A percentile compares a stretch with the other conserved stretches of the same genome.
Evolutionary conservation across 768 basidiomycete genomes (phyloP).

Genomic region (Leccinum longicurvipes): DNA sequence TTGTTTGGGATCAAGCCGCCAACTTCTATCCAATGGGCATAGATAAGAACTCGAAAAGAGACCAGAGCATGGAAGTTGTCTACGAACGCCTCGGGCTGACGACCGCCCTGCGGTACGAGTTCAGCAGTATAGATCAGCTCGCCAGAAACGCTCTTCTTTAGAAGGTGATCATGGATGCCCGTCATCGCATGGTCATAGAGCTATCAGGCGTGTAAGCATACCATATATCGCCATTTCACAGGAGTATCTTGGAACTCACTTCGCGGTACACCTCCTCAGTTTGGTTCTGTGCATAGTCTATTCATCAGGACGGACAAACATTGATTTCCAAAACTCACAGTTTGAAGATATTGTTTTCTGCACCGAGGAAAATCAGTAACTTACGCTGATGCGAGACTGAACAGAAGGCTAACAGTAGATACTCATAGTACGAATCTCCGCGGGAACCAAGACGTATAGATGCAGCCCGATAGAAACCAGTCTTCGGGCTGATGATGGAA

Average conservation of each 20-base stretch:
- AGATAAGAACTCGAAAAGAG: constrained; percentile 7
- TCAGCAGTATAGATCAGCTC: constrained; percentile 80
- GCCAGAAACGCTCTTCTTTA: constrained; percentile 57
- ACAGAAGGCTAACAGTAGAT: constrained; percentile 57
- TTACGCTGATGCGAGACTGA: background rate
- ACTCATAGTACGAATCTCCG: constrained; percentile 94
- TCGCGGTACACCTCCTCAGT: constrained; percentile 76
- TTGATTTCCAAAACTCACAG: constrained; percentile 19
- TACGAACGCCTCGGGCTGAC: constrained; percentile 34
- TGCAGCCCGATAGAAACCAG: constrained; percentile 56
- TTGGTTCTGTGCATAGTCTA: constrained; percentile 45
- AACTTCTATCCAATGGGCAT: constrained; percentile 43
- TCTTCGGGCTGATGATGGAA: constrained; percentile 38
- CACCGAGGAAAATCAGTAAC: constrained; percentile 1
- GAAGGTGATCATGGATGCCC: constrained; percentile 71
- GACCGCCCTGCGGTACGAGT: constrained; percentile 56
- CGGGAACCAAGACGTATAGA: constrained; percentile 88
- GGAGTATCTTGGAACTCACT: constrained; percentile 37
- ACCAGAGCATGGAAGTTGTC: background rate
- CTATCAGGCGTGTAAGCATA: constrained; percentile 36
- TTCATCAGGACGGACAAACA: background rate
- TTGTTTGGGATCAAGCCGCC: constrained; percentile 83
- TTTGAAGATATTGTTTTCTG: constrained; percentile 34
- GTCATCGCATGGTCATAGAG: constrained; percentile 90
- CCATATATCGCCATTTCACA: background rate